phyloP scores from a whole-genome alignment of 768 basidiomycete genomes.

The Lentinula sp. region DNA sequence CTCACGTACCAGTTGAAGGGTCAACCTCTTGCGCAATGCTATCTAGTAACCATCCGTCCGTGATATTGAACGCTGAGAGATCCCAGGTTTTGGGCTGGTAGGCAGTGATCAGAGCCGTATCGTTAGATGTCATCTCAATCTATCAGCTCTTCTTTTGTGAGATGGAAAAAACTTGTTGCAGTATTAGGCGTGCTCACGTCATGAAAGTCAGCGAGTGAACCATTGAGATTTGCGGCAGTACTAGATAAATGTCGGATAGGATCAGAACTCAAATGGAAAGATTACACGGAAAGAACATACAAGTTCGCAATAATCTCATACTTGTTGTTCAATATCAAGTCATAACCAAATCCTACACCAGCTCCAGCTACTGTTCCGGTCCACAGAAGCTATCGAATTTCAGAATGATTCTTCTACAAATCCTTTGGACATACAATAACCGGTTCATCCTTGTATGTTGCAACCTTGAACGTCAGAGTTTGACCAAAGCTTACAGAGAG shows the following conservation, averaged over 20 bases:
- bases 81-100: slow-evolving; percentile 1
- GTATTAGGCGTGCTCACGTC: background rate
- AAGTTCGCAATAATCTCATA: slow-evolving; percentile 5
- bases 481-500: background rate
- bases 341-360: slow-evolving; percentile 1
- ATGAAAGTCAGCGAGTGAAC: slow-evolving; percentile 4
- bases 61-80: background rate
- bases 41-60: slow-evolving; percentile 1
- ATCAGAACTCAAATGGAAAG: background rate
- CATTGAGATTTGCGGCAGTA: background rate
- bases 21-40: slow-evolving; percentile 4
- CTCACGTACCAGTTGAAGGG: background rate
- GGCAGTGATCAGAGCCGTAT: slow-evolving; percentile 2
- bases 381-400: background rate
- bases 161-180: background rate
- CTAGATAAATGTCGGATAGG: background rate
- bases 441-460: background rate
- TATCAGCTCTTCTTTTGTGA: background rate
- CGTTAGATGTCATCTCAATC: background rate
- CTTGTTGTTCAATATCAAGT: slow-evolving; percentile 2
- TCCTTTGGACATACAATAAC: background rate
- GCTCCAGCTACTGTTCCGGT: background rate
- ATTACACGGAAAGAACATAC: background rate
- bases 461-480: background rate
- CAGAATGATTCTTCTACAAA: background rate